phyloP scores from a whole-genome alignment of 192 early-diverging fungal genomes.

The Entomortierella beljakovae region DNA sequence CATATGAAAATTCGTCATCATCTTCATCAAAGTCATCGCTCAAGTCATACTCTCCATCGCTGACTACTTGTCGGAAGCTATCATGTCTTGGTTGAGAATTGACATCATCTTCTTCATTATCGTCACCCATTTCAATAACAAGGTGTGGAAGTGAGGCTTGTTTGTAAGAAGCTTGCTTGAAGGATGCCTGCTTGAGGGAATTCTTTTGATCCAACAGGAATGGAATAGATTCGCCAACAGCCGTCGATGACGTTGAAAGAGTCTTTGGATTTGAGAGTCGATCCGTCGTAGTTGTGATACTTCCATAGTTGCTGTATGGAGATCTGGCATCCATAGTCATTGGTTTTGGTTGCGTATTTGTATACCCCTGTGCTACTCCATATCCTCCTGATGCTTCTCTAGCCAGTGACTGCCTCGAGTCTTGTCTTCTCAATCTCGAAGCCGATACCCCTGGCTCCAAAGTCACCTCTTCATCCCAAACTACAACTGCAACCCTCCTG shows the following conservation, averaged over 20 bases:
- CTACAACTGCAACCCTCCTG: conserved; percentile 55
- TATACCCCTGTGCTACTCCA: conserved; percentile 14
- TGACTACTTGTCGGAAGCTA: conserved; percentile 50
- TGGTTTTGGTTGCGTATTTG: conserved; percentile 26
- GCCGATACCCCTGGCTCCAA: conserved; percentile 18
- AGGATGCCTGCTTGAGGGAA: neutral
- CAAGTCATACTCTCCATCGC: conserved; percentile 48
- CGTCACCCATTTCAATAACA: conserved; percentile 1
- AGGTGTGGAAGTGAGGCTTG: conserved; percentile 5
- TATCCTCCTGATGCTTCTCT: neutral
- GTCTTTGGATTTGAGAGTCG: conserved; percentile 19
- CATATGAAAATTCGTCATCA: conserved; percentile 27
- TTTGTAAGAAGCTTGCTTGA: neutral
- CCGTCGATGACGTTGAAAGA: conserved; percentile 32
- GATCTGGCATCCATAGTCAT: conserved; percentile 32
- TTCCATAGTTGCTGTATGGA: conserved; percentile 31
- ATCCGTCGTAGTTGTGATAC: conserved; percentile 6
- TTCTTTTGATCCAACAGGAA: neutral
- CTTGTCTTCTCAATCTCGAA: neutral
- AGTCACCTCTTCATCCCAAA: conserved; percentile 63
- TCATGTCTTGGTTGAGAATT: conserved; percentile 11
- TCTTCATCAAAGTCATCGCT: conserved; percentile 34
- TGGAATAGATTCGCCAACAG: conserved; percentile 9
- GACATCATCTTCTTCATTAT: neutral
- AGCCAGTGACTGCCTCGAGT: neutral